phyloP scores from a whole-genome alignment of 2,329 filamentous ascomycete species.

The Claviceps digitariae region DNA sequence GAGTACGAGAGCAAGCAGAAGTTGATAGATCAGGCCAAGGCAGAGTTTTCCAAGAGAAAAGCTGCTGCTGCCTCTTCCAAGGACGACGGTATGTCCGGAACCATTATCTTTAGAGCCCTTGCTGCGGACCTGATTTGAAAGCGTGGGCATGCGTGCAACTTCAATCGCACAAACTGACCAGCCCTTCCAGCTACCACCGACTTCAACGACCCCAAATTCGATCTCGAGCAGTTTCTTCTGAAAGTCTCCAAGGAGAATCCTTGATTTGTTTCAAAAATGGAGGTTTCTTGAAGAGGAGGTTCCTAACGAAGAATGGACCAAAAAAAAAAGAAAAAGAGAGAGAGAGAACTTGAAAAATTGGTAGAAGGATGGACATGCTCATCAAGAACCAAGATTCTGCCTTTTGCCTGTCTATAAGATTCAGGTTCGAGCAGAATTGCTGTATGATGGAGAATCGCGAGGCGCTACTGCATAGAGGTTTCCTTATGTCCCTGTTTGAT shows the following conservation, averaged over 20 bases:
- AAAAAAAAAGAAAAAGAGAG: neutral
- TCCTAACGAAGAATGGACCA: neutral
- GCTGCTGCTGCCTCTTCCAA: constrained; percentile 30
- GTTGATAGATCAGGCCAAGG: constrained; percentile 87
- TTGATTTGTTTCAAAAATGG: constrained; percentile 19
- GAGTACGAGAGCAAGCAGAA: constrained; percentile 86
- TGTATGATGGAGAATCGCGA: constrained; percentile 23
- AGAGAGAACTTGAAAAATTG: neutral
- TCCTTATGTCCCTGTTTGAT: constrained; percentile 30
- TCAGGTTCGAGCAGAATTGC: constrained; percentile 16
- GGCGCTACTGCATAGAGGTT: constrained; percentile 36
- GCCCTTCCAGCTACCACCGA: constrained; percentile 31
- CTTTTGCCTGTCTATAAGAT: constrained; percentile 1
- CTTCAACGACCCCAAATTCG: constrained; percentile 77
- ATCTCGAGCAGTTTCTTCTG: constrained; percentile 74
- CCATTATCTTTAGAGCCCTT: neutral
- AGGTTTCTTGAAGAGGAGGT: neutral
- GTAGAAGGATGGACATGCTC: neutral
- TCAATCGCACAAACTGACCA: constrained; percentile 1
- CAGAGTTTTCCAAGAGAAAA: constrained; percentile 69
- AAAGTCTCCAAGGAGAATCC: constrained; percentile 42
- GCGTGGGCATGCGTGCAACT: neutral
- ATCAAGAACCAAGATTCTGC: constrained; percentile 2
- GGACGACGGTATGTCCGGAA: constrained; percentile 18
- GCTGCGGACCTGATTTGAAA: neutral